phyloP scores from a whole-genome alignment of 805 yeast genomes.

The Cyberlindnera americana region DNA sequence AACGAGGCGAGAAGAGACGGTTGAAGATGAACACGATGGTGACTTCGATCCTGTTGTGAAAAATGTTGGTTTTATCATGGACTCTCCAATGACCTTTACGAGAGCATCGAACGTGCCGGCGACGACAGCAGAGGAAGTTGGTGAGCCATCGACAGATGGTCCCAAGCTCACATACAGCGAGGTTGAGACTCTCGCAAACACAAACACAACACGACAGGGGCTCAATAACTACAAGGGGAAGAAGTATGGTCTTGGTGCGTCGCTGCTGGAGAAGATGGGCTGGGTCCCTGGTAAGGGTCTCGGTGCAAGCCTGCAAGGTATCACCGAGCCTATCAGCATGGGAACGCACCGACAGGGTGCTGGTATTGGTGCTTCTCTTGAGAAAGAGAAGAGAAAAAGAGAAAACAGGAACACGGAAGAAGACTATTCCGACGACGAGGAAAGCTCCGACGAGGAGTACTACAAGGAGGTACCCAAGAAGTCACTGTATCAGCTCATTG shows the following conservation, averaged over 20 bases:
- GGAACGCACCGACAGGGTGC: conserved; percentile 51
- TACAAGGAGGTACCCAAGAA: conserved; percentile 26
- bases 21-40: not conserved
- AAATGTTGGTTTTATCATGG: not conserved
- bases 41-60: not conserved
- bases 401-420: conserved; percentile 1
- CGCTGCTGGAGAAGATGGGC: conserved; percentile 79
- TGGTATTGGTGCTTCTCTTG: conserved; percentile 66
- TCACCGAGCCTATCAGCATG: conserved; percentile 74
- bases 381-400: conserved; percentile 13
- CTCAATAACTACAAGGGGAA: conserved; percentile 18
- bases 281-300: conserved; percentile 79
- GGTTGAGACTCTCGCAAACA: conserved; percentile 5
- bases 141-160: conserved; percentile 16
- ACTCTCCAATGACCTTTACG: not conserved
- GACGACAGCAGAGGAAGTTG: not conserved
- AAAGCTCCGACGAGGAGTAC: conserved; percentile 23
- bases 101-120: not conserved
- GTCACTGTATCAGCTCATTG: conserved; percentile 23
- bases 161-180: conserved; percentile 12
- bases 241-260: conserved; percentile 82
- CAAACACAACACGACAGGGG: conserved; percentile 11
- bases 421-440: conserved; percentile 11
- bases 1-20: not conserved
- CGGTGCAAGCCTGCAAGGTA: conserved; percentile 73